Evolutionary conservation across 2,329 filamentous ascomycete genomes (phyloP), one percentile per base, ranked within the genome.

Genomic region (Calonectria fujianensis): DNA sequence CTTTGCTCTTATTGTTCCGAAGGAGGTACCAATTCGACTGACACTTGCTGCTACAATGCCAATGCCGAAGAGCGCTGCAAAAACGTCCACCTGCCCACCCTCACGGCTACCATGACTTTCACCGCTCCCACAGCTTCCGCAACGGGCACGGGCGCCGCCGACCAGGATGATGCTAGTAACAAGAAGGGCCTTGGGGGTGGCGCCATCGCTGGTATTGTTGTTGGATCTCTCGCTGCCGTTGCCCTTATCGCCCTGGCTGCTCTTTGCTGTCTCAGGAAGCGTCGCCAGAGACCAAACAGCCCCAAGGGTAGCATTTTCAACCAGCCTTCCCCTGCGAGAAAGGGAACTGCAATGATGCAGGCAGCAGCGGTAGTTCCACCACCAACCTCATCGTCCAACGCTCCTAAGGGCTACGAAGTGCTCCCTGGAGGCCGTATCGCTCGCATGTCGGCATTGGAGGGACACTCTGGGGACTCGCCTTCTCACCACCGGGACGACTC

Each of bases 361-460:
- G 79, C 41, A 82, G 79, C 41, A 82, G 69, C 78, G 80, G 50
- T 82, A 59, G 65, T 63, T 27, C 57, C 57, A 27, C 57, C 57
- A 20, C 2, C 57, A 20, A 63, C 57, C 10, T 37, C 66, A 8
- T 45, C 65, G 29, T 32, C 74, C 29, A 75, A 76, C 6, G 82
- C 85, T 2, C 85, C 88, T 3, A 86, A 88, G 77, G 93, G 91
- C 51, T 94, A 95, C 77, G 94, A 95, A 79, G 91, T 96, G 20
- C 89, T 97, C 14, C 95, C 96, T 8, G 96, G 96, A 54, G 96
- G 95, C 37, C 93, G 97, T 75, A 97, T 99, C 74, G 95, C 97
- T 50, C 93, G 97, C 71, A 98, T 99, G 97, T 96, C 96, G 50
- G 97, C 97, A 41, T 86, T 99, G 68, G 96, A 98, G 85, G 93